Evolutionary conservation across 768 basidiomycete genomes (phyloP), one percentile per base, ranked within the genome.

Genomic region (Lentinula guzmanii): DNA sequence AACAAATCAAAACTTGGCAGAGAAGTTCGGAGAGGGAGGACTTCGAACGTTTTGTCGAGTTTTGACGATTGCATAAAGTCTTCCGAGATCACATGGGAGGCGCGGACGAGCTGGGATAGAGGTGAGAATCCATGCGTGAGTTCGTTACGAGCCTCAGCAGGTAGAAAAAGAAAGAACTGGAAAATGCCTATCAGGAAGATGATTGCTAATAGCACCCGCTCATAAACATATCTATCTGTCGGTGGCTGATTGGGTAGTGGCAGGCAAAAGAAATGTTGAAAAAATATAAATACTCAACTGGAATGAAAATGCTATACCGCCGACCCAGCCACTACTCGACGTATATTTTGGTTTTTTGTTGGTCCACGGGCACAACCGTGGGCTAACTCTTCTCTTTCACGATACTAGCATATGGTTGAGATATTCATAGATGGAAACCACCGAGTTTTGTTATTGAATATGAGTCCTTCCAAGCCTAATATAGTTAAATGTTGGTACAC

Each of bases 191-290:
- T 55, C 53, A 9, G 39, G 48, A 24, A 52, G 51, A 34, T 13
- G 8, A 33, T 13, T 52, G 16, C 31, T 6, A 56, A 56, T 45
- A 42, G 55, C 55, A 56, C 55, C 55, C 55, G 55, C 37, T 18
- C 18, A 18, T 35, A 39, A 13, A 11, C 34, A 10, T n/a, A 56
- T 55, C 21, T 24, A 43, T 41, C 55, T 56, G 16, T 56, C 39
- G 18, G 39, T 56, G 55, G 55, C 24, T 56, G 55, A 56, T 56
- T 43, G 55, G 55, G 42, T 24, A n/a, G 18, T 56, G 55, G 55
- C 55, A 56, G 55, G 55, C 55, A 56, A 41, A 5, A 37, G 11
- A 16, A 24, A 35, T 55, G 39, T 55, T 55, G 6, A 16, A 31
- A 37, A 55, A 18, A 37, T 21, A 28, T 55, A 37, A 21, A 24